Percentiles rank a stretch among this genome's conserved stretches.
These are phyloP conservation scores for Skeletonema tropicum DNA, from an alignment of 108 stramenopile species.

Conservation along the genomic window DNA sequence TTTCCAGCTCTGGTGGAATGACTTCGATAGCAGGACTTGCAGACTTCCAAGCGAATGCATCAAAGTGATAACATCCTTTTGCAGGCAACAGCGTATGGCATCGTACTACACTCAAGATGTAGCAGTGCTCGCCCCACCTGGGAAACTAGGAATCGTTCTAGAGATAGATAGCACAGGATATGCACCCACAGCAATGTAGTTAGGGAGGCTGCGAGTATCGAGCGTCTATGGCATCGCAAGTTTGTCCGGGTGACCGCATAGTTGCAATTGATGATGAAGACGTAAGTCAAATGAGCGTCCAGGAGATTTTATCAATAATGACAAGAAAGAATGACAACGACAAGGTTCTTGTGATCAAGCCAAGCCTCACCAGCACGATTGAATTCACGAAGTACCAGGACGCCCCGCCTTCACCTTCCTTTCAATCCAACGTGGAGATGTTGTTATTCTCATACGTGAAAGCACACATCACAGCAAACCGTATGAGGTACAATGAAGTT, in stretches of 20 bases:
- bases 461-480: background rate
- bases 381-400: background rate
- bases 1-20: background rate
- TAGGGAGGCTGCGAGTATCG: constrained; percentile 84
- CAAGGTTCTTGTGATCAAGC: constrained; percentile 66
- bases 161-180: background rate
- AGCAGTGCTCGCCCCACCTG: constrained; percentile 79
- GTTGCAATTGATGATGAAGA: constrained; percentile 90
- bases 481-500: background rate
- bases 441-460: background rate
- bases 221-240: constrained; percentile 73
- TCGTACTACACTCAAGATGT: constrained; percentile 36
- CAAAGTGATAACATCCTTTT: background rate
- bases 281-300: constrained; percentile 86
- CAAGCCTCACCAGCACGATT: background rate
- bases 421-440: background rate
- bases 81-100: background rate
- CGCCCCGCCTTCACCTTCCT: background rate
- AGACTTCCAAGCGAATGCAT: background rate
- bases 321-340: constrained; percentile 85
- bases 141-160: constrained; percentile 88
- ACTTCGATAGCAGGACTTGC: background rate
- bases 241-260: constrained; percentile 86
- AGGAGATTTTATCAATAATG: constrained; percentile 91
- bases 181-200: constrained; percentile 71